Evolutionary conservation across 805 yeast genomes (phyloP), one percentile per base, ranked within the genome.

Genomic region (Komagataella pseudopastoris): DNA sequence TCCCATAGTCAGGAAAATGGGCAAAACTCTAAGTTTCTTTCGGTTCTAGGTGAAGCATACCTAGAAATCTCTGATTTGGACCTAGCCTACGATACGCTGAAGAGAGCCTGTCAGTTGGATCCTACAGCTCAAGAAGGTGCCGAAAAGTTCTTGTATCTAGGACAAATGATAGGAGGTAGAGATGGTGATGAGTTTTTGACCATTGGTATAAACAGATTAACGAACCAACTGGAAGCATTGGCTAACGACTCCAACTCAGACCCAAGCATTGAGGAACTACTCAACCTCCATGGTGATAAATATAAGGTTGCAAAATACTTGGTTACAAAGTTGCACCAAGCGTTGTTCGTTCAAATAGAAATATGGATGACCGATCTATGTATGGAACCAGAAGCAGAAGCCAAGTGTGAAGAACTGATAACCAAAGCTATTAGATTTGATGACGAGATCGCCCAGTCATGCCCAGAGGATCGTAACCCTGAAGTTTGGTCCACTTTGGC

Each of bases 311-410:
- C 62, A 16, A 60, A 63, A 51, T 72, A 72, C 53, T 66, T 77
- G 46, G 63, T 75, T 17, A 77, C 76, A 55, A 86, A 85, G 62
- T 62, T 88, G 49, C 80, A 84, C 56, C 85, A 82, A 61, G 96
- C 91, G 0, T 70, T 88, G 23, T 81, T 91, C 57, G 83, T 96
- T 6, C 76, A 84, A 70, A 85, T 93, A 60, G 99, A 91, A 66
- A 85, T 88, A 52, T 90, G 96, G 96, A 88, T 89, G 97, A 91
- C 98, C 1, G 97, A 91, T 70, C 71, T 90, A 56, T 90, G 98
- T 70, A 88, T 90, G 96, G 95, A 88, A 60, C 80, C 80, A 2
- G 81, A 83, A 57, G 98, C 98, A 2, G 98, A 93, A 66, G 20
- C 64, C 6, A 75, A 80, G 63, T 93, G 98, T 68, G 85, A 89